Evolutionary conservation across 2,329 filamentous ascomycete genomes (phyloP).

Genomic region (Botrytis byssoidea): DNA sequence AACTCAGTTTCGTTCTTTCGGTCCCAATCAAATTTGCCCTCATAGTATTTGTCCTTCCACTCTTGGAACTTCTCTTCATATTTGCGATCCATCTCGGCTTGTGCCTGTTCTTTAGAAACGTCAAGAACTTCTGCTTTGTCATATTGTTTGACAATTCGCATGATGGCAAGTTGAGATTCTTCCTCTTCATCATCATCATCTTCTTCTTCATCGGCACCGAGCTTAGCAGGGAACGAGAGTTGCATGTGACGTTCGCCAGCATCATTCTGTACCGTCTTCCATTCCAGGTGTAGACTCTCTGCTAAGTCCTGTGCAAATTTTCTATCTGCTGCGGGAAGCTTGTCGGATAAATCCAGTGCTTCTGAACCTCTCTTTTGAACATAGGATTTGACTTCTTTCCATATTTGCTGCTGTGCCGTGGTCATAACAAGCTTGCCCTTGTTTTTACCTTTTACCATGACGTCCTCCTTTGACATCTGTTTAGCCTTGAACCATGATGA

Average conservation of each 20-base stretch:
- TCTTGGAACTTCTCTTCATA: conserved; percentile 87
- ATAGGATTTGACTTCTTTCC: conserved; percentile 79
- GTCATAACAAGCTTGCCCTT: conserved; percentile 76
- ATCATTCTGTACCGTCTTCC: conserved; percentile 62
- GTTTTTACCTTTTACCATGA: conserved; percentile 57
- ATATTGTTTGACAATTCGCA: conserved; percentile 83
- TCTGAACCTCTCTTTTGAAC: conserved; percentile 65
- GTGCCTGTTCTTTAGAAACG: conserved; percentile 72
- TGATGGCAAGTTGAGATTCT: conserved; percentile 78
- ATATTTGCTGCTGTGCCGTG: conserved; percentile 76
- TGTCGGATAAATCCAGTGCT: conserved; percentile 71
- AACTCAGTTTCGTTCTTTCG: conserved; percentile 78
- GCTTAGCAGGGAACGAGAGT: conserved; percentile 54
- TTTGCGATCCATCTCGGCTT: conserved; percentile 74
- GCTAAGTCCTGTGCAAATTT: conserved; percentile 91
- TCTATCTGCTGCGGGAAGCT: conserved; percentile 77
- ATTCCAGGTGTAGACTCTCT: conserved; percentile 62
- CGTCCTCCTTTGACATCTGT: conserved; percentile 66
- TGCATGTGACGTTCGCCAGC: conserved; percentile 65
- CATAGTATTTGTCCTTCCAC: conserved; percentile 96
- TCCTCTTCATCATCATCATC: conserved; percentile 70
- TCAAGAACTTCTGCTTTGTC: conserved; percentile 87
- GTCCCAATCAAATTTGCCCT: conserved; percentile 86
- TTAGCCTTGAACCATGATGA: conserved; percentile 91
- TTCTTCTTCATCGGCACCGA: conserved; percentile 54